These are phyloP conservation scores for Stephania cephalantha DNA, from an alignment of 164 flowering plant species.

Conservation along the genomic window DNA sequence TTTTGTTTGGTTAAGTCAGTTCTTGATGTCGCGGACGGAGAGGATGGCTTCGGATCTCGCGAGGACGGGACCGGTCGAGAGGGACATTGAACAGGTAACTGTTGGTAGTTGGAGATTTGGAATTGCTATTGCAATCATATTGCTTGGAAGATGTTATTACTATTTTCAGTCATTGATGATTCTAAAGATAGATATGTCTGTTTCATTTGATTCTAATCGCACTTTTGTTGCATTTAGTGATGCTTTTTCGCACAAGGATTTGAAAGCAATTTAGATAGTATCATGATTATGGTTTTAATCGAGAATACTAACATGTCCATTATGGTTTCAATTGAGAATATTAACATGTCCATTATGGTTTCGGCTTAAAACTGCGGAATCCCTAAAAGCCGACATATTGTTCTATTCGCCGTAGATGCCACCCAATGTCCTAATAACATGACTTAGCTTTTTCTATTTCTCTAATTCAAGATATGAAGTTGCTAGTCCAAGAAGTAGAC, in stretches of 20 bases:
- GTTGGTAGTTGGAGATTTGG: background rate
- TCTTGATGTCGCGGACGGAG: constrained; percentile 41
- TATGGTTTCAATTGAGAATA: background rate
- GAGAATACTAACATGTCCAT: background rate
- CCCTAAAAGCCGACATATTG: background rate
- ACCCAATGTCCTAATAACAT: too few relatives aligned
- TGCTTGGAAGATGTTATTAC: background rate
- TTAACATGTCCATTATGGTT: background rate
- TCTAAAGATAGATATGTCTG: background rate
- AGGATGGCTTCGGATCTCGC: constrained; percentile 65
- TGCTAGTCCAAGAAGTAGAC: background rate
- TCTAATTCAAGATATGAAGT: background rate
- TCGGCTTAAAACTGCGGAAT: background rate
- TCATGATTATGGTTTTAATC: background rate
- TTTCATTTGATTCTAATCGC: background rate
- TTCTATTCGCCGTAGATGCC: too few relatives aligned
- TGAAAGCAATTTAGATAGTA: background rate
- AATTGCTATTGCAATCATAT: background rate
- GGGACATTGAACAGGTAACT: constrained; percentile 80
- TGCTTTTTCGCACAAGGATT: background rate
- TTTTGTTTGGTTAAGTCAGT: constrained; percentile 10
- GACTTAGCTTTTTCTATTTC: background rate
- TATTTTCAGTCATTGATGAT: background rate
- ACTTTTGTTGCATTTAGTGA: background rate
- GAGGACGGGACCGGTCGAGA: constrained; percentile 57